Evolutionary conservation across 2,329 filamentous ascomycete genomes (phyloP), one percentile per base, ranked within the genome.

Genomic region (Venturia carpophila): DNA sequence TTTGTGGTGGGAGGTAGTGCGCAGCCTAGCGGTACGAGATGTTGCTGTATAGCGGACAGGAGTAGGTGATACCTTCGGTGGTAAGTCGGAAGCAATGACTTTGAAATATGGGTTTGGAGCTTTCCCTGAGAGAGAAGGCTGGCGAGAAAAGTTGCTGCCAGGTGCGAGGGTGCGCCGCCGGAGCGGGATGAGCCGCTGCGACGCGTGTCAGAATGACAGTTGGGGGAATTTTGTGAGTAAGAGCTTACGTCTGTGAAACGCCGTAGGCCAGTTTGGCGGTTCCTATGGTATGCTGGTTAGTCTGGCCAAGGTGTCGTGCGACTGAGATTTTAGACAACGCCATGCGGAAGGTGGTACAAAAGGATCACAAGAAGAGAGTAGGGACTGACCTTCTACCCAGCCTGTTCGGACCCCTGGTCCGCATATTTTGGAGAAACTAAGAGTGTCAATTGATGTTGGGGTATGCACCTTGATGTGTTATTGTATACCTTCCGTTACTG

Each of bases 371-470:
- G 52, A 27, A 58, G 17, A 34, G 15, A 56, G 24, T n/a, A 34
- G 30, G n/a, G 13, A 39, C 47, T 42, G 5, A 64, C 63, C 88
- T 73, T 96, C 91, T 1, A 87, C 84, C 92, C 92, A 97, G n/a
- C 93, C 93, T 0, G 90, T 92, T 15, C 93, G 82, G 62, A 89
- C 76, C 0, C 93, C 94, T 0, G 93, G 92, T 0, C 86, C 91
- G 37, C 86, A 83, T 45, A 97, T 86, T 75, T 99, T 99, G 73
- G 87, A 91, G 75, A 97, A 97, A 7, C 88, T 91, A 27, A n/a
- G 5, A 5, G 19, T 19, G 11, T 58, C 30, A 58, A 37, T 37
- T 34, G 27, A 34, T 58, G 52, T 58, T 7, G 24, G n/a, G 27
- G 52, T n/a, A 5, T 34, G 27, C 2, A 37, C n/a, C 52, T 56